Evolutionary conservation across 345 rosid species (phyloP).

Genomic region (Arabis hirsuta): DNA sequence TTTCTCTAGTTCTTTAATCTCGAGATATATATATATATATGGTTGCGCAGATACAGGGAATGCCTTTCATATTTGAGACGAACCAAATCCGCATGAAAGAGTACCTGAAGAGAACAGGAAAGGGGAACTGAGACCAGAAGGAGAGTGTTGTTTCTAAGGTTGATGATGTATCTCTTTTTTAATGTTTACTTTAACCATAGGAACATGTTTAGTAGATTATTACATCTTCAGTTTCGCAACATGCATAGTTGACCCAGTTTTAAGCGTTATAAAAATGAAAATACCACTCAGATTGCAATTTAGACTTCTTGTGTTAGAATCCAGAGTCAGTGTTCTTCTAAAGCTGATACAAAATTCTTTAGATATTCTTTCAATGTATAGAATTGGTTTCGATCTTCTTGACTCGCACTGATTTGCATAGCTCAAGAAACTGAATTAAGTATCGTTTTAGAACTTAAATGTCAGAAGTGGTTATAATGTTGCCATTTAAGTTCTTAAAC

Average conservation of each 20-base stretch:
- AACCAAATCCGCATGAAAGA: conserved; percentile 59
- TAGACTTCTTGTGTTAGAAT: not conserved
- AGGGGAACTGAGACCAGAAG: conserved; percentile 27
- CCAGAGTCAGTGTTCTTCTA: conserved; percentile 14
- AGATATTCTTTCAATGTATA: not conserved
- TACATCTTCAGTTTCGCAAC: conserved; percentile 13
- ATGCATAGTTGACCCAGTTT: conserved; percentile 32
- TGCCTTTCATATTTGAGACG: conserved; percentile 73
- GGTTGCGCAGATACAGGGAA: conserved; percentile 67
- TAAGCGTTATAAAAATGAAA: not conserved
- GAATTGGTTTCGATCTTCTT: not conserved
- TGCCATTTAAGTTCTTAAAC: not conserved
- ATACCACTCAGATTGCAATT: not conserved
- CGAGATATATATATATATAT: not conserved
- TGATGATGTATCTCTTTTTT: conserved; percentile 9
- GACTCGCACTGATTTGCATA: not conserved
- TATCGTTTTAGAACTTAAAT: too few relatives aligned
- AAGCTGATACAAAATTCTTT: not conserved
- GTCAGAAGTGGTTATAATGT: not conserved
- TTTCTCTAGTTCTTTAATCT: not conserved
- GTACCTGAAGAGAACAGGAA: conserved; percentile 49
- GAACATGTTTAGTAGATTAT: conserved; percentile 31
- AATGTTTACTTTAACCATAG: conserved; percentile 1
- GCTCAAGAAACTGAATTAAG: not conserved
- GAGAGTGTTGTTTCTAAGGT: not conserved